Percentiles rank a stretch among this genome's conserved stretches.
These are phyloP conservation scores for Leishmania arabica DNA, from an alignment of 208 protist species.

Conservation along the genomic window DNA sequence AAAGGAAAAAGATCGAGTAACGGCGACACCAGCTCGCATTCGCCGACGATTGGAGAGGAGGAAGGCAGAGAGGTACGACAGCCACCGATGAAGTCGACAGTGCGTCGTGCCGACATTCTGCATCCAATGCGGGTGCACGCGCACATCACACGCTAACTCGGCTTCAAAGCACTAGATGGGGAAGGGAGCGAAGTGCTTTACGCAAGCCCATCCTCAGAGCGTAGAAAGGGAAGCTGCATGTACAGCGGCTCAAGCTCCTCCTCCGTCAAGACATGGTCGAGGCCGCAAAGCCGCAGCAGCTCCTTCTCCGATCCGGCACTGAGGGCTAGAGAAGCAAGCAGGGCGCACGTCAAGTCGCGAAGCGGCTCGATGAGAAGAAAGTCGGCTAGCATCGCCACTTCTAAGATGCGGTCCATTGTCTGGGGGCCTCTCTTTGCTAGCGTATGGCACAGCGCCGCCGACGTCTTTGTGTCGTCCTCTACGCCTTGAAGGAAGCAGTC, in stretches of 20 bases:
- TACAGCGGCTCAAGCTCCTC: constrained; percentile 81
- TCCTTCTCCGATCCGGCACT: constrained; percentile 64
- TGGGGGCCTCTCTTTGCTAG: constrained; percentile 41
- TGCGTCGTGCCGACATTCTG: not conserved
- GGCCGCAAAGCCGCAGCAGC: constrained; percentile 69
- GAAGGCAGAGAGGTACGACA: not conserved
- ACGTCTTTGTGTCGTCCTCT: constrained; percentile 30
- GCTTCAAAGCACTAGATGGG: not conserved
- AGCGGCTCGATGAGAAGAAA: constrained; percentile 86
- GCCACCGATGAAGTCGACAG: not conserved
- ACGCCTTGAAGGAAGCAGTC: constrained; percentile 40
- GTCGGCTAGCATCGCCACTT: constrained; percentile 88
- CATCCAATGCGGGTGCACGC: not conserved
- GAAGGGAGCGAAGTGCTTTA: not conserved
- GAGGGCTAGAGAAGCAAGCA: constrained; percentile 76
- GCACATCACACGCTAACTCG: not conserved
- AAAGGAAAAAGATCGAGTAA: not conserved
- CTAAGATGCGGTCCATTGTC: constrained; percentile 56
- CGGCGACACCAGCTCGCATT: not conserved
- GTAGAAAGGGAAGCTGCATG: constrained; percentile 78
- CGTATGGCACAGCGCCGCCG: constrained; percentile 31
- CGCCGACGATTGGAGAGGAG: not conserved
- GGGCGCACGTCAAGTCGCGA: constrained; percentile 77
- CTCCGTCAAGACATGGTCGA: constrained; percentile 52
- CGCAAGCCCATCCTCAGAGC: constrained; percentile 39